These are phyloP conservation scores for Colletotrichum sojae DNA, from an alignment of 2,329 filamentous ascomycete species.

Conservation along the genomic window DNA sequence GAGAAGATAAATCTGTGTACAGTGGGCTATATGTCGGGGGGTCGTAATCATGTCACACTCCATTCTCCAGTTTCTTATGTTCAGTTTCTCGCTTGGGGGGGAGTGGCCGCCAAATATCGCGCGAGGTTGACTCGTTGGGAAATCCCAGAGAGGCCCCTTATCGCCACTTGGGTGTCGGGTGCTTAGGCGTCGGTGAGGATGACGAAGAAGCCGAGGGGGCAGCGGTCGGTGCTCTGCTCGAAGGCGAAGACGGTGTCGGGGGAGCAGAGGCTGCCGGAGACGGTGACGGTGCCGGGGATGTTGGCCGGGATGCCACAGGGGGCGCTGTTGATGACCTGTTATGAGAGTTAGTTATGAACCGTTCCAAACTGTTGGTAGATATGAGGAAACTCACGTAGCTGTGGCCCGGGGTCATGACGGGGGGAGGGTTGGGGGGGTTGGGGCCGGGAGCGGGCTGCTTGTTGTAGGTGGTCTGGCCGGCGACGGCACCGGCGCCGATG, in stretches of 20 bases:
- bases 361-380: neutral
- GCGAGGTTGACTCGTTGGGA: too few relatives aligned
- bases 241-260: constrained; percentile 29
- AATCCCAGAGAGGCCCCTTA: too few relatives aligned
- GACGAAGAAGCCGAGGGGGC: constrained; percentile 35
- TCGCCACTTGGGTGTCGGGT: too few relatives aligned
- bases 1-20: too few relatives aligned
- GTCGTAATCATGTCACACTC: too few relatives aligned
- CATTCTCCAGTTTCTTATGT: too few relatives aligned
- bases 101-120: too few relatives aligned
- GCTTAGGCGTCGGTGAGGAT: constrained; percentile 27
- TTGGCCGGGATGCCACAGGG: constrained; percentile 29
- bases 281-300: constrained; percentile 25
- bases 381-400: constrained; percentile 32
- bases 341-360: neutral
- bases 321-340: constrained; percentile 34
- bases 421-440: constrained; percentile 32
- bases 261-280: constrained; percentile 32
- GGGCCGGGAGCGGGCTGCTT: constrained; percentile 34
- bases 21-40: too few relatives aligned
- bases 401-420: constrained; percentile 30
- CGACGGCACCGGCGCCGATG: constrained; percentile 32
- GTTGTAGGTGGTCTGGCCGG: constrained; percentile 35
- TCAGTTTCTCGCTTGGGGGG: too few relatives aligned
- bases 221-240: constrained; percentile 24